Base-by-base conservation (phyloP, 164 flowering plant species). In the Magnolia kwangsiensis region DNA sequence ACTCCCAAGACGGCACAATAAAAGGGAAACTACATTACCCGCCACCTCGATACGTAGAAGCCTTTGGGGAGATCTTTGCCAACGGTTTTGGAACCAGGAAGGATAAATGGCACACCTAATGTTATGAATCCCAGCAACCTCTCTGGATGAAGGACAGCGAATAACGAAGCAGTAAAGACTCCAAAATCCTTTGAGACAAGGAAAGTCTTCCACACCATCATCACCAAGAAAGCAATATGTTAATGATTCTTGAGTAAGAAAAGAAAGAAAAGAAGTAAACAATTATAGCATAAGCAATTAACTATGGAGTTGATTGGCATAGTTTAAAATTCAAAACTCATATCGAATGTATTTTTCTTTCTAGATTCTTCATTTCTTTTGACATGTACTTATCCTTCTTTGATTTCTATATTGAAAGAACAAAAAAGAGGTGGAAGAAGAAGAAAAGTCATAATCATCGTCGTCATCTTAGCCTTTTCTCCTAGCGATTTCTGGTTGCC, bases 101-200 rank as follows among this genome's bases (percentile, higher is more conserved):
- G 76, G 31, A 76, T 31, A 77, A 79, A 87, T 9, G 92, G 94
- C 4, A 85, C 49, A 0, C 90, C 91, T 1, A 87, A 23, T 11
- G 90, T 50, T 64, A 74, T 8, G 16, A 68, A 19, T 19, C 88
- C 92, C 4, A 72, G 67, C 1, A 91, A 74, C 64, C 80, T 74
- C 13, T 87, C 86, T 4, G 87, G 90, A 63, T 89, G 84, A 19
- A 78, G 50, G 58, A 84, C 78, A 11, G 86, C 83, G 29, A 86
- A 74, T n/a, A 55, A n/a, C 64, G 69, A 80, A 6, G 76, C 84
- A 0, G 87, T 78, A 0, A 58, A 0, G 19, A 87, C 86, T 74
- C 92, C 96, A 75, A 89, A 87, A 65, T 91, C 96, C 77, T 89
- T 89, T 20, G 85, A 89, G 20, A 89, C 76, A 1, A 91, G 69